Evolutionary conservation across 768 basidiomycete genomes (phyloP).

Genomic region (Mycena capillaripes): DNA sequence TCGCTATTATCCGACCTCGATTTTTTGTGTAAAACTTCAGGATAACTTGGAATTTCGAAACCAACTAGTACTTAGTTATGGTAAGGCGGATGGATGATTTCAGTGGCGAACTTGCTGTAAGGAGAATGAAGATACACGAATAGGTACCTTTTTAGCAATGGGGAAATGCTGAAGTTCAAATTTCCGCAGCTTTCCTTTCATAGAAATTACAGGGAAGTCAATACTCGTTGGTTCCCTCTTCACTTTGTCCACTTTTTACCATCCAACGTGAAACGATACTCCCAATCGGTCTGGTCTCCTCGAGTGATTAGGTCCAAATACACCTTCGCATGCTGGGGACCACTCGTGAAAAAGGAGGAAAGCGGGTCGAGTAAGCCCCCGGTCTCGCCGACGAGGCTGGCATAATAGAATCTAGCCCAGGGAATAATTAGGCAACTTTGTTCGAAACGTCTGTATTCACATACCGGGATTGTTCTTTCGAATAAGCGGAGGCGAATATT

Average conservation of each 20-base stretch:
- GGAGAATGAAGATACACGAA: no score
- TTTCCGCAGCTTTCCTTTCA: no score
- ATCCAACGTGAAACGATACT: slow-evolving; percentile 2
- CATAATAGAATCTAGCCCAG: slow-evolving; percentile 12
- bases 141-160: no score
- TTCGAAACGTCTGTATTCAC: not conserved
- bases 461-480: slow-evolving; percentile 10
- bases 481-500: not conserved
- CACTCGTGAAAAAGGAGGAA: slow-evolving; percentile 29
- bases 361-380: slow-evolving; percentile 14
- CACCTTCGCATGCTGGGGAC: slow-evolving; percentile 32
- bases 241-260: not conserved
- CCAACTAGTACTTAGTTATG: no score
- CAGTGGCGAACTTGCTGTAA: no score
- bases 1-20: no score
- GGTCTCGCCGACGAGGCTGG: not conserved
- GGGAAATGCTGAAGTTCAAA: no score
- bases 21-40: no score
- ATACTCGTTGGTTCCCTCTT: no score
- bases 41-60: no score
- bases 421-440: not conserved
- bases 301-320: slow-evolving; percentile 27
- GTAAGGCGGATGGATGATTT: no score
- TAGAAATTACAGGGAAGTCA: no score
- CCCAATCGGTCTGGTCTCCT: slow-evolving; percentile 7